These are phyloP conservation scores for Prunus dulcis DNA, from an alignment of 306 rosid species.

Conservation along the genomic window DNA sequence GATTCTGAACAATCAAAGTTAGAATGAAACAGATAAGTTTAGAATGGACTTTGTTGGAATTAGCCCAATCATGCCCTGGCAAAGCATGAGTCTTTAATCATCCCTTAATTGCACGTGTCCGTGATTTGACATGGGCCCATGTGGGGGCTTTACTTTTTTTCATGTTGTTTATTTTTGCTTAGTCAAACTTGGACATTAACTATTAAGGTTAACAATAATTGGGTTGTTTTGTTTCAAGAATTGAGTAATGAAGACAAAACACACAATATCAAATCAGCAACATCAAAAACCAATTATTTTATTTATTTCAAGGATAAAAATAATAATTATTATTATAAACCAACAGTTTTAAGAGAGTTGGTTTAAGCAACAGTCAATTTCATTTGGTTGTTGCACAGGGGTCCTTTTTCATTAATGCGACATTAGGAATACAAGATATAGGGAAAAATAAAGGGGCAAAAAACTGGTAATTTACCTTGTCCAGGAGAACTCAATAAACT, in stretches of 20 bases:
- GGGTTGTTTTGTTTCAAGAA: not conserved
- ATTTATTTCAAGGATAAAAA: no score
- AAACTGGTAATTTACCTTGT: slow-evolving; percentile 56
- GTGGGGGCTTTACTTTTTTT: not conserved
- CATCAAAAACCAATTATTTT: no score
- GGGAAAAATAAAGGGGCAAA: not conserved
- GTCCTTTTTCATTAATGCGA: not conserved
- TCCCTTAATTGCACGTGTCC: not conserved
- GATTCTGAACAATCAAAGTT: not conserved
- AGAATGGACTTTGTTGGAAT: not conserved
- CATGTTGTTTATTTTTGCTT: not conserved
- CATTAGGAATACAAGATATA: not conserved
- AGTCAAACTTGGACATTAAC: not conserved
- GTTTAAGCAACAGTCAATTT: not conserved
- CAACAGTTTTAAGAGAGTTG: not conserved
- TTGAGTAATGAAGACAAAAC: not conserved
- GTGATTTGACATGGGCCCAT: not conserved
- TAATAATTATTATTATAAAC: no score
- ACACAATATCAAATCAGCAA: not conserved
- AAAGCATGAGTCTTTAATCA: not conserved
- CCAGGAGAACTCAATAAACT: slow-evolving; percentile 91
- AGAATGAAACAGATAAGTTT: not conserved
- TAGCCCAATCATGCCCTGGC: not conserved
- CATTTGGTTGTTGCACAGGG: not conserved
- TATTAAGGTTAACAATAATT: not conserved